Evolutionary conservation across 306 rosid species (phyloP).

Genomic region (Prunus salicina): DNA sequence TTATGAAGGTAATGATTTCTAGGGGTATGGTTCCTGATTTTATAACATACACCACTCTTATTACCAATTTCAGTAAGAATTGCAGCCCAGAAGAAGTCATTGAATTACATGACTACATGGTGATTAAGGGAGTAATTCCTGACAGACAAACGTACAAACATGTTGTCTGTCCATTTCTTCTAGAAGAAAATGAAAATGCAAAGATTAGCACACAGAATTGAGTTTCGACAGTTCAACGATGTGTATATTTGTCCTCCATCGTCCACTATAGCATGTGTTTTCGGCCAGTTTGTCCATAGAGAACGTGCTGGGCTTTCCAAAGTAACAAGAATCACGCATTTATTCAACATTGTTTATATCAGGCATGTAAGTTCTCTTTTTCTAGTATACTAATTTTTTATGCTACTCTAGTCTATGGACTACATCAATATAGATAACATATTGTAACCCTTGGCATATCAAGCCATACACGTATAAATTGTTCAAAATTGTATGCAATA

Average conservation of each 20-base stretch:
- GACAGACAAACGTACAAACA: constrained; percentile 32
- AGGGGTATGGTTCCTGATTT: constrained; percentile 45
- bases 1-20: constrained; percentile 41
- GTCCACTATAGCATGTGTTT: too few species aligned
- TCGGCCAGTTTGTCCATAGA: background rate
- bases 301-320: background rate
- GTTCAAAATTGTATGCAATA: background rate
- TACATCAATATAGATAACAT: background rate
- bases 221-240: background rate
- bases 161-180: constrained; percentile 34
- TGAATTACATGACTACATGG: constrained; percentile 57
- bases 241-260: background rate
- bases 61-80: constrained; percentile 36
- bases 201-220: background rate
- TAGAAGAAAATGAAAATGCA: constrained; percentile 20
- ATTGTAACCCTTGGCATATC: background rate
- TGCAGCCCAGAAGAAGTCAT: constrained; percentile 36
- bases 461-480: background rate
- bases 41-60: constrained; percentile 49
- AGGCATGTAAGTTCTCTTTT: background rate
- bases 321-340: background rate
- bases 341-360: background rate
- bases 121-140: constrained; percentile 50
- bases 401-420: background rate
- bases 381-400: background rate